phyloP scores from a whole-genome alignment of 768 basidiomycete species.

The Lentinula sp. region DNA sequence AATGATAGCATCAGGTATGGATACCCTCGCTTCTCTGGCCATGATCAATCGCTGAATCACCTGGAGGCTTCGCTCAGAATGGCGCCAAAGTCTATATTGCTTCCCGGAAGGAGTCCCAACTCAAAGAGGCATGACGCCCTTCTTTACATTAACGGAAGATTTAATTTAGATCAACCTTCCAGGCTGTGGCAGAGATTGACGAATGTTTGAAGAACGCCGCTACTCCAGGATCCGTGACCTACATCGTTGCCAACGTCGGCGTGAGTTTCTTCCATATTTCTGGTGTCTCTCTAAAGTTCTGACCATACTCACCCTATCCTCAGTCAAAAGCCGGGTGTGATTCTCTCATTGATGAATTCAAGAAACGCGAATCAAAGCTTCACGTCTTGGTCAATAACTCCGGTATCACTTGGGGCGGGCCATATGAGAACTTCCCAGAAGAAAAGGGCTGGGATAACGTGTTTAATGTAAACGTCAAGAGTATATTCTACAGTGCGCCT shows the following conservation, averaged over 20 bases:
- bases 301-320: not conserved
- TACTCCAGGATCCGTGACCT: slow-evolving; percentile 58
- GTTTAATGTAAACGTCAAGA: slow-evolving; percentile 80
- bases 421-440: slow-evolving; percentile 67
- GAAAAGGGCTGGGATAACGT: slow-evolving; percentile 84
- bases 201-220: slow-evolving; percentile 19
- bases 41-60: not conserved
- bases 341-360: slow-evolving; percentile 59
- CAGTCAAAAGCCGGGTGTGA: slow-evolving; percentile 80
- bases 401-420: slow-evolving; percentile 74
- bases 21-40: not conserved
- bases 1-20: slow-evolving; percentile 62
- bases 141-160: slow-evolving; percentile 5
- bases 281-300: not conserved
- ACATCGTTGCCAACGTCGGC: slow-evolving; percentile 68
- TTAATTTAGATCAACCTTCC: not conserved
- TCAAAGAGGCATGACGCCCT: slow-evolving; percentile 51
- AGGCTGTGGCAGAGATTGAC: slow-evolving; percentile 58
- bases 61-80: slow-evolving; percentile 61
- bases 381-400: slow-evolving; percentile 85
- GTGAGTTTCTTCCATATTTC: slow-evolving; percentile 34
- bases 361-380: slow-evolving; percentile 62
- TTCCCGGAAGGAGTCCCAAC: slow-evolving; percentile 71
- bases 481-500: slow-evolving; percentile 69
- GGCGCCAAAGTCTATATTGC: slow-evolving; percentile 90